Base-by-base conservation (phyloP, 1,139 yeast genomes). In the Eremothecium sinecaudum region DNA sequence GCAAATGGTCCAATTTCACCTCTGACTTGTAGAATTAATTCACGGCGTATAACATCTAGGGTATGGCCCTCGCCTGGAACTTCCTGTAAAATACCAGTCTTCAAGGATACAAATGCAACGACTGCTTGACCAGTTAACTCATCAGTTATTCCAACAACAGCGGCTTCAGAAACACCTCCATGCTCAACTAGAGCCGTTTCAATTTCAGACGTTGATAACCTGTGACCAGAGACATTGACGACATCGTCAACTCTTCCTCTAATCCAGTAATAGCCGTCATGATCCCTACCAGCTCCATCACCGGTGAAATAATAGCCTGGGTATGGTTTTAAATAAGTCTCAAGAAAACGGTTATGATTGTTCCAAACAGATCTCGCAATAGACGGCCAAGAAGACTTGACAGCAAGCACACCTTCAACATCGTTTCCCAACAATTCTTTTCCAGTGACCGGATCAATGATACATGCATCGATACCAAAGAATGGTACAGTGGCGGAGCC, bases 161-260 rank as follows among this genome's bases (percentile, higher is more conserved):
- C 97, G 46, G 93, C 70, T 65, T 90, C 98, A 39, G 87, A 77
- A 35, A 90, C 94, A 41, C 74, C 73, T 16, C 68, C 67, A 63
- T 83, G 84, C 59, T 80, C 87, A 47, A 77, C 71, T 48, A 90
- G 69, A 24, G 94, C 92, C 24, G 96, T 83, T 67, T 90, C 98
- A 53, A 90, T 90, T 65, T 90, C 98, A 33, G 97, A 87, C 34
- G 98, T 90, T 15, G 96, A 86, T 53, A 90, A 71, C 65, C 98
- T 80, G 64, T 90, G 98, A 47, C 98, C 98, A 38, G 94, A 80
- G 34, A 90, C 97, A 59, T 90, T 90, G 50, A 90, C 97, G 44
- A 90, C 97, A 55, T 90, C 98, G 62, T 90, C 98, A 48, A 90
- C 97, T 67, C 98, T 82, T 51, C 98, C 97, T 62, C 94, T 75